Base-by-base conservation (phyloP, 495 filamentous ascomycete species). In the Tuber borchii region DNA sequence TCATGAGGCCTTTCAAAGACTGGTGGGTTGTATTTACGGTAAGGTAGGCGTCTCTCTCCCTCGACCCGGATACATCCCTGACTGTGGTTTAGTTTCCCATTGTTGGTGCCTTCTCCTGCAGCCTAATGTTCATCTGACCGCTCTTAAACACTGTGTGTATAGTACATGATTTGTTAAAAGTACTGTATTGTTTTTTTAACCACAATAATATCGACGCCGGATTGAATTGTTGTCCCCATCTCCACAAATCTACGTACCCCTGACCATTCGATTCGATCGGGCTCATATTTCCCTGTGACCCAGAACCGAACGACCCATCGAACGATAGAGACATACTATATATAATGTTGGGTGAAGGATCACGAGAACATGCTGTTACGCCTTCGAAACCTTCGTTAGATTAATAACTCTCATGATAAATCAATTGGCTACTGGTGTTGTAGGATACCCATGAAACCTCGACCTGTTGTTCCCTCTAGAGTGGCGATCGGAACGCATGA, bases 221-320 rank as follows among this genome's bases (percentile, higher is more conserved):
- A 31, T 31, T 61, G 51, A 31, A 31, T 10, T 61, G 51, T 61
- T 61, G 51, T 61, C 10, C 51, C n/a, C n/a, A 61, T 61, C 51
- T 14, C 26, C 51, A 61, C n/a, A 5, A 61, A 61, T 61, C n/a
- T 61, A n/a, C 51, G 31, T 61, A n/a, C n/a, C 51, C 51, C 51
- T 61, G 51, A 61, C 51, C 51, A 61, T 26, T 61, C 51, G 51
- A 61, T 61, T 26, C 51, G 51, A 61, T 61, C 51, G 51, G 51
- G 51, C 26, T 16, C n/a, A 61, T 61, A 61, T 31, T 56, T 56
- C 6, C 31, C 31, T 31, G 51, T 61, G 51, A 61, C 26, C 31
- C 51, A n/a, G 51, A n/a, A 31, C 51, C 51, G n/a, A 61, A 31
- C n/a, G 31, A 12, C n/a, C n/a, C 51, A 61, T 61, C n/a, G 51